Evolutionary conservation across 108 stramenopile genomes (phyloP).

Genomic region (Heterococcus sp.): DNA sequence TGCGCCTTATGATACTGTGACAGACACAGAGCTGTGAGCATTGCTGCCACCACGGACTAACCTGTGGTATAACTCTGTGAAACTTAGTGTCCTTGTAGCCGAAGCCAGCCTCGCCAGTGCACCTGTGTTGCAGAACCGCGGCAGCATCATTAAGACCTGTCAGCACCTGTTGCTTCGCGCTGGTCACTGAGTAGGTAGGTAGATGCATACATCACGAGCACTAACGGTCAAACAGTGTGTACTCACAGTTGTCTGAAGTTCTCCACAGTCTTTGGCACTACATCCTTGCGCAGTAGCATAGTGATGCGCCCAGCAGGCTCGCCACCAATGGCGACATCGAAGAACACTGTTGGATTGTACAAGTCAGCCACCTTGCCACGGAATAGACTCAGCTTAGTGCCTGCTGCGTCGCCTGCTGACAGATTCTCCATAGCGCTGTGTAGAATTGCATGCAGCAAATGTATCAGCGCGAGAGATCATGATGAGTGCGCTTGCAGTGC

Average conservation of each 20-base stretch:
- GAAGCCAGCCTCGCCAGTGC: slow-evolving; percentile 74
- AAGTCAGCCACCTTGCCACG: slow-evolving; percentile 32
- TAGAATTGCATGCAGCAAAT: slow-evolving; percentile 18
- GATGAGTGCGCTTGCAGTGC: neutral
- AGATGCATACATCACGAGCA: neutral
- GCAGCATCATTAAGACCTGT: neutral
- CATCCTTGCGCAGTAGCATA: slow-evolving; percentile 62
- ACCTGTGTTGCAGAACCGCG: neutral
- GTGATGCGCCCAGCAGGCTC: slow-evolving; percentile 44
- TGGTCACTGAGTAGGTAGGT: neutral
- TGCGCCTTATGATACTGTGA: too few species aligned
- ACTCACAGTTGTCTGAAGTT: slow-evolving; percentile 85
- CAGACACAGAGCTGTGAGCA: too few species aligned
- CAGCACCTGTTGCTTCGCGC: neutral
- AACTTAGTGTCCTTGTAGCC: slow-evolving; percentile 82
- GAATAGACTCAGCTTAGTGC: slow-evolving; percentile 15
- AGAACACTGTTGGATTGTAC: slow-evolving; percentile 52
- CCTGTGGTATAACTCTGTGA: slow-evolving; percentile 92
- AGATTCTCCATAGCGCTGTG: slow-evolving; percentile 38
- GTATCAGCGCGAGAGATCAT: neutral
- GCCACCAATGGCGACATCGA: slow-evolving; percentile 55
- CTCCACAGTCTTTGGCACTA: slow-evolving; percentile 91
- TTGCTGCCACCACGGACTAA: too few species aligned
- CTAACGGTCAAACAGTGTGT: neutral
- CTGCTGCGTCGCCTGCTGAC: slow-evolving; percentile 21